Evolutionary conservation across 2,329 filamentous ascomycete species (phyloP).

Genomic region (Sphaerulina vaccinii): DNA sequence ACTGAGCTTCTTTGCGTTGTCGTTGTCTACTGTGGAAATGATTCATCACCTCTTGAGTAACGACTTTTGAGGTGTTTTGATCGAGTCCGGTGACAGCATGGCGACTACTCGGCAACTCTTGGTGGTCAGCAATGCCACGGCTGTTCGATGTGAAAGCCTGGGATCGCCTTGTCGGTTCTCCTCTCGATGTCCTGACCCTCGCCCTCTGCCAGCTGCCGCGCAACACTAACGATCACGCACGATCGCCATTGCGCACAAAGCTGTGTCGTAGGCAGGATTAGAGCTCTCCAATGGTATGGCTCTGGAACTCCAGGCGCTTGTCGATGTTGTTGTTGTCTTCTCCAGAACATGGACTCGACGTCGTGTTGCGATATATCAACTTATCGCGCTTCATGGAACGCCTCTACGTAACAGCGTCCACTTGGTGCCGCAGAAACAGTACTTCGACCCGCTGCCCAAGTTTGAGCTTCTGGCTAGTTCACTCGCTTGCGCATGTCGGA

Average conservation of each 20-base stretch:
- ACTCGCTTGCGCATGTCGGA: slow-evolving; percentile 16
- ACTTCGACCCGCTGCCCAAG: slow-evolving; percentile 18
- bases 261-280: neutral
- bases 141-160: slow-evolving; percentile 8
- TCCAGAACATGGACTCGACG: neutral
- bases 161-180: slow-evolving; percentile 10
- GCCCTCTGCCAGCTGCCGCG: slow-evolving; percentile 15
- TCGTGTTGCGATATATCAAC: neutral
- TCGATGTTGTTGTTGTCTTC: neutral
- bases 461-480: slow-evolving; percentile 14
- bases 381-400: neutral
- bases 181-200: neutral
- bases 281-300: neutral
- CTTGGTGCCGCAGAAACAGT: neutral
- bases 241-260: slow-evolving; percentile 8
- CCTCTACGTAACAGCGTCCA: neutral
- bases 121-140: neutral
- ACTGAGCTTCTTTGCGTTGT: neutral
- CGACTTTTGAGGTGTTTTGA: too few relatives aligned
- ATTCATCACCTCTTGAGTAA: too few relatives aligned
- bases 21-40: too few relatives aligned
- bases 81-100: slow-evolving; percentile 7
- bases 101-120: neutral
- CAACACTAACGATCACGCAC: slow-evolving; percentile 5
- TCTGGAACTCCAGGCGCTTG: too few relatives aligned